Evolutionary conservation across 1,139 yeast species (phyloP).

Genomic region (Suhomyces bokatorum): DNA sequence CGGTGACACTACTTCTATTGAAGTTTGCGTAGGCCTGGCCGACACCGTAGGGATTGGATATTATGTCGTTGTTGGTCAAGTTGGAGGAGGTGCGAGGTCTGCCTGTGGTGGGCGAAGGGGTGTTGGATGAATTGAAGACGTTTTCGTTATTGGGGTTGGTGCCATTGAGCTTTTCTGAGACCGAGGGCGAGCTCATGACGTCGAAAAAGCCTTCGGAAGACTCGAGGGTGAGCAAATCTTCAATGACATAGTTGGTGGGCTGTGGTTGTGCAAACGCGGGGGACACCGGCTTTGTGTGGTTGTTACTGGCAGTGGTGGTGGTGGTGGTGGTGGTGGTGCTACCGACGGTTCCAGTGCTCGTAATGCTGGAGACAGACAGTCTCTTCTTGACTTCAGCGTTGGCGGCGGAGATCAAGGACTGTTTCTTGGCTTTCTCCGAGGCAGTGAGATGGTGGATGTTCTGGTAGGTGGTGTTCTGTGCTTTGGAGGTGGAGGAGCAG

Average conservation of each 20-base stretch:
- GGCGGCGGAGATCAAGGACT: slow-evolving; percentile 25
- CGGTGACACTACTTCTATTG: slow-evolving; percentile 1
- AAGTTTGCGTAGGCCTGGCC: not conserved
- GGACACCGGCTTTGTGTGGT: slow-evolving; percentile 2
- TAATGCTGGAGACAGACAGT: slow-evolving; percentile 8
- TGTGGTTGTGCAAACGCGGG: slow-evolving; percentile 1
- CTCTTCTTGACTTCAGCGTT: slow-evolving; percentile 19
- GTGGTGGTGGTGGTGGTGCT: slow-evolving; percentile 1
- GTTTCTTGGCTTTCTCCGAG: slow-evolving; percentile 33
- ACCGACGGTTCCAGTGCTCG: slow-evolving; percentile 4
- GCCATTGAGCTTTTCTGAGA: slow-evolving; percentile 4
- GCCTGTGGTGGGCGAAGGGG: slow-evolving; percentile 10
- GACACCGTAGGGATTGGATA: not conserved
- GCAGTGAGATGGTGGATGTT: slow-evolving; percentile 20
- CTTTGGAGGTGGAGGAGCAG: slow-evolving; percentile 42
- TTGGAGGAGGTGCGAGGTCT: slow-evolving; percentile 9
- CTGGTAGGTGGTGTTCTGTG: slow-evolving; percentile 7
- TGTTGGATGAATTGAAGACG: slow-evolving; percentile 8
- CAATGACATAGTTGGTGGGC: slow-evolving; percentile 25
- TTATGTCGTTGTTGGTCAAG: slow-evolving; percentile 6
- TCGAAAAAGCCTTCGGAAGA: slow-evolving; percentile 32
- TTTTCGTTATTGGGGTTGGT: slow-evolving; percentile 6
- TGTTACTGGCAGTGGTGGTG: not conserved
- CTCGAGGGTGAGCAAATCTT: slow-evolving; percentile 38
- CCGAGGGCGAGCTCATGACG: slow-evolving; percentile 22